Conservation (phyloP, 1,284 basidiomycete species). For the Phlebopus sp. region DNA sequence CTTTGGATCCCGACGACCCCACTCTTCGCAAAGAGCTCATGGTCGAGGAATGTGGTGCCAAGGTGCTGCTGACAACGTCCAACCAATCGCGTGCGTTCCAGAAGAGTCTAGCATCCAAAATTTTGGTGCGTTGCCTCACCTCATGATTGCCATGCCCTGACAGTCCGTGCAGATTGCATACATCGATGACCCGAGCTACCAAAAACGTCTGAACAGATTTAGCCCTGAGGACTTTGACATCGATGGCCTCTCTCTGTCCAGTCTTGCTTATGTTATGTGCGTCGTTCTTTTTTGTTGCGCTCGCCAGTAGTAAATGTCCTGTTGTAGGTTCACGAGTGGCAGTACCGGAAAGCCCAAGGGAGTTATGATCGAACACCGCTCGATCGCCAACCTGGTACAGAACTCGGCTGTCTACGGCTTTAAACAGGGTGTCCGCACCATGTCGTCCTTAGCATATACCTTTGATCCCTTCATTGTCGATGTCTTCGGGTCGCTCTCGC, state of each 20-base stretch:
- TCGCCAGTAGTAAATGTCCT: too few relatives aligned
- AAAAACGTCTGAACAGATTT: conserved; percentile 17
- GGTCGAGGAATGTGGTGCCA: conserved; percentile 27
- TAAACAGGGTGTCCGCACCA: conserved; percentile 20
- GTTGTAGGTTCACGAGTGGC: conserved; percentile 9
- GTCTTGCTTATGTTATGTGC: conserved; percentile 30
- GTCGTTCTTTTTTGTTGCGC: conserved; percentile 1
- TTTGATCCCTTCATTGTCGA: conserved; percentile 32
- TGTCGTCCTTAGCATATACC: conserved; percentile 30
- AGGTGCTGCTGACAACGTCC: conserved; percentile 25
- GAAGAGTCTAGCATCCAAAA: conserved; percentile 22
- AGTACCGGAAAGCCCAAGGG: conserved; percentile 27
- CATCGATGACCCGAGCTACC: conserved; percentile 26
- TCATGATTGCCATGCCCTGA: conserved; percentile 1
- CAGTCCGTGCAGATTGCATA: conserved; percentile 19
- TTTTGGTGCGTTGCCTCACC: conserved; percentile 16
- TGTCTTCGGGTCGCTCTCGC: conserved; percentile 25
- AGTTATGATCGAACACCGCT: conserved; percentile 33
- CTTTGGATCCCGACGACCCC: conserved; percentile 33
- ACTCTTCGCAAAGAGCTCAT: conserved; percentile 29
- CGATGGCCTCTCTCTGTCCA: conserved; percentile 20
- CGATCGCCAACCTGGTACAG: conserved; percentile 31
- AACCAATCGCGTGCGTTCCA: conserved; percentile 22
- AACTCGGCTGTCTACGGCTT: conserved; percentile 25
- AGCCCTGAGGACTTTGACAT: conserved; percentile 19